phyloP scores from a whole-genome alignment of 73 alveolate genomes.

The Effrenium voratum region DNA sequence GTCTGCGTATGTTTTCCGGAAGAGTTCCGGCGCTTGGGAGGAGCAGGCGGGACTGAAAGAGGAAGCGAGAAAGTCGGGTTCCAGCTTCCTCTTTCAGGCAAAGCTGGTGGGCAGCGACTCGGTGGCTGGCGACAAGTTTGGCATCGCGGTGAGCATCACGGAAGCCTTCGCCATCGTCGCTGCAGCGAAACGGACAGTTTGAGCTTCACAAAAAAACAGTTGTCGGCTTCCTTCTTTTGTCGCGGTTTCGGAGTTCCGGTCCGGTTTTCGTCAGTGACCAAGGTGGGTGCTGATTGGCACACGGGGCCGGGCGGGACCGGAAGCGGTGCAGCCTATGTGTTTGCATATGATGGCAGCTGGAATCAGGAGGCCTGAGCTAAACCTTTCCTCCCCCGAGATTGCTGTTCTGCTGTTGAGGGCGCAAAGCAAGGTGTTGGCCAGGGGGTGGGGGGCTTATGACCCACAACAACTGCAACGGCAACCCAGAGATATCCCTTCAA shows the following conservation, averaged over 20 bases:
- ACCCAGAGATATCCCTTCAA: too few species aligned
- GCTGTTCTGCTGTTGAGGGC: too few species aligned
- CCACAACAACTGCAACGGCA: too few species aligned
- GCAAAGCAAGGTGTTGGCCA: too few species aligned
- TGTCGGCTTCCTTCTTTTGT: background rate
- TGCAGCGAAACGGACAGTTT: background rate
- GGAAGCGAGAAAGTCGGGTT: background rate
- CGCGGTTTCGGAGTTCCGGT: too few species aligned
- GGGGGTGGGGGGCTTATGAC: too few species aligned
- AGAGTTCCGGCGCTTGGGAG: constrained; percentile 22
- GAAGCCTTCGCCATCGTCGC: background rate
- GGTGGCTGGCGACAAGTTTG: constrained; percentile 43
- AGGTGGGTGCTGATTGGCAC: constrained; percentile 79
- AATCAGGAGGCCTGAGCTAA: constrained; percentile 12
- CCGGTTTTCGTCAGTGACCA: background rate
- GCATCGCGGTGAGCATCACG: constrained; percentile 32
- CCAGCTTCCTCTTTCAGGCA: background rate
- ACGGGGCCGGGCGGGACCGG: constrained; percentile 47
- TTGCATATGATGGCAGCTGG: constrained; percentile 11
- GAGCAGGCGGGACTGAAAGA: constrained; percentile 6
- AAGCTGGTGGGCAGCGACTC: constrained; percentile 42
- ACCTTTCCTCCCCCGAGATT: too few species aligned
- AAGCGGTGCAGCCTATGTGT: constrained; percentile 4
- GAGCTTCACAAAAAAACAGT: background rate
- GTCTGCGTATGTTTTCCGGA: constrained; percentile 47